Evolutionary conservation across 352 stramenopile species (phyloP).

Genomic region (Pythium aristosporum): DNA sequence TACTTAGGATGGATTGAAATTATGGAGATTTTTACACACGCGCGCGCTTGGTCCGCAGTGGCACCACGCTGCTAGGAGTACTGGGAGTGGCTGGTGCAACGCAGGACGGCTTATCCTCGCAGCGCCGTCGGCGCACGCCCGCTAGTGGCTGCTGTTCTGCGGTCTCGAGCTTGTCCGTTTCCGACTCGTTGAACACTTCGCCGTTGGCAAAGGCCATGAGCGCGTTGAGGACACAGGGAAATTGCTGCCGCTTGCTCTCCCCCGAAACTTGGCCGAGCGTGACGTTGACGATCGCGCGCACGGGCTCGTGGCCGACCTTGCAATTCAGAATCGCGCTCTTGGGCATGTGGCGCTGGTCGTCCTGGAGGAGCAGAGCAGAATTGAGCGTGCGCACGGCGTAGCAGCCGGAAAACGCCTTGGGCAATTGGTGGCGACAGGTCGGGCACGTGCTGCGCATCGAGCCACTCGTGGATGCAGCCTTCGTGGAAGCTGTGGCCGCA

Average conservation of each 20-base stretch:
- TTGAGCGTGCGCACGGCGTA: slow-evolving; percentile 82
- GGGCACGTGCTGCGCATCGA: slow-evolving; percentile 92
- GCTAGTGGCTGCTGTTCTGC: neutral
- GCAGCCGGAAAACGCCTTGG: slow-evolving; percentile 73
- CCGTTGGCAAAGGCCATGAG: slow-evolving; percentile 80
- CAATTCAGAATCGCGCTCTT: slow-evolving; percentile 64
- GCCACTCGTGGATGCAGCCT: slow-evolving; percentile 92
- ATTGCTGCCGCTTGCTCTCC: slow-evolving; percentile 59
- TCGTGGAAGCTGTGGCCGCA: slow-evolving; percentile 94
- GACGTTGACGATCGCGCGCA: slow-evolving; percentile 76
- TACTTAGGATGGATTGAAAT: neutral
- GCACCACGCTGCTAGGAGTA: neutral
- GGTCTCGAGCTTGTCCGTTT: slow-evolving; percentile 41
- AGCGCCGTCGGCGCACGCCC: slow-evolving; percentile 20
- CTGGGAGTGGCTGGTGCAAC: neutral
- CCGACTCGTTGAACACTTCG: slow-evolving; percentile 52
- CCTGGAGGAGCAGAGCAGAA: slow-evolving; percentile 68
- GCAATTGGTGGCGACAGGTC: slow-evolving; percentile 93
- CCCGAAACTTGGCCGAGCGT: slow-evolving; percentile 69
- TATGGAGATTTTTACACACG: slow-evolving; percentile 9
- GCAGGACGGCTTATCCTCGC: slow-evolving; percentile 9
- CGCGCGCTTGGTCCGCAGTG: slow-evolving; percentile 16
- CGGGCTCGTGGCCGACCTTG: slow-evolving; percentile 51
- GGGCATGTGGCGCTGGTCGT: slow-evolving; percentile 49
- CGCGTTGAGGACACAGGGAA: slow-evolving; percentile 78